phyloP scores from a whole-genome alignment of 1,139 yeast species.

The Fermentozyma sake region DNA sequence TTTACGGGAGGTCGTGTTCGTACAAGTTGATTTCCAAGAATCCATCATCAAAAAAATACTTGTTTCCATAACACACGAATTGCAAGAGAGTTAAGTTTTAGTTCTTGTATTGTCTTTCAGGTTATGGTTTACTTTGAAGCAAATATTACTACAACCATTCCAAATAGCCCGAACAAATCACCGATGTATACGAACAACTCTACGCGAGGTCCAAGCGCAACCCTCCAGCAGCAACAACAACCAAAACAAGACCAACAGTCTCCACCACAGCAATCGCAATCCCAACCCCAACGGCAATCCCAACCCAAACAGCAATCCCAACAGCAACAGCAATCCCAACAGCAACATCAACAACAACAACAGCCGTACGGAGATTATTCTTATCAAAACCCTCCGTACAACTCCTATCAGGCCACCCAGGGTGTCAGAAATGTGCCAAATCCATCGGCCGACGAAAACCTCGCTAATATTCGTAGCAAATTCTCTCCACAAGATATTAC shows the following conservation, averaged over 20 bases:
- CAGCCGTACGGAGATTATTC: slow-evolving; percentile 6
- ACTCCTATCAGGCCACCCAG: slow-evolving; percentile 4
- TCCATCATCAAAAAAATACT: too few species aligned
- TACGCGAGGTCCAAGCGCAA: slow-evolving; percentile 5
- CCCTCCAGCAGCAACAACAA: slow-evolving; percentile 5
- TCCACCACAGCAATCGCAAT: slow-evolving; percentile 9
- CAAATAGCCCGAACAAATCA: slow-evolving; percentile 6
- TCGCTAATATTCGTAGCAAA: slow-evolving; percentile 14
- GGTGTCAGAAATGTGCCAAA: slow-evolving; percentile 5
- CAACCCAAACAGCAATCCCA: slow-evolving; percentile 7
- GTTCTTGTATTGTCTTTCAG: too few species aligned
- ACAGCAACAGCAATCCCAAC: slow-evolving; percentile 5
- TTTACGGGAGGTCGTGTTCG: too few species aligned
- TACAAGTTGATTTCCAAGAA: too few species aligned
- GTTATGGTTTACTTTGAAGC: slow-evolving; percentile 17
- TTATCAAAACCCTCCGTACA: slow-evolving; percentile 7
- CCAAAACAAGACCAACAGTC: slow-evolving; percentile 4
- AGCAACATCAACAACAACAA: slow-evolving; percentile 6
- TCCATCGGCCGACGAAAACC: slow-evolving; percentile 6
- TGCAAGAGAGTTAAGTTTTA: too few species aligned
- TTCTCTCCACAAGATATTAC: slow-evolving; percentile 36
- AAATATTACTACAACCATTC: slow-evolving; percentile 16
- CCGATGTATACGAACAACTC: slow-evolving; percentile 9
- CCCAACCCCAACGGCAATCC: slow-evolving; percentile 9
- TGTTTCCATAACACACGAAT: too few species aligned